Evolutionary conservation across 1,284 basidiomycete genomes (phyloP), one percentile per base, ranked within the genome.

Genomic region (Apiotrichum brassicae): DNA sequence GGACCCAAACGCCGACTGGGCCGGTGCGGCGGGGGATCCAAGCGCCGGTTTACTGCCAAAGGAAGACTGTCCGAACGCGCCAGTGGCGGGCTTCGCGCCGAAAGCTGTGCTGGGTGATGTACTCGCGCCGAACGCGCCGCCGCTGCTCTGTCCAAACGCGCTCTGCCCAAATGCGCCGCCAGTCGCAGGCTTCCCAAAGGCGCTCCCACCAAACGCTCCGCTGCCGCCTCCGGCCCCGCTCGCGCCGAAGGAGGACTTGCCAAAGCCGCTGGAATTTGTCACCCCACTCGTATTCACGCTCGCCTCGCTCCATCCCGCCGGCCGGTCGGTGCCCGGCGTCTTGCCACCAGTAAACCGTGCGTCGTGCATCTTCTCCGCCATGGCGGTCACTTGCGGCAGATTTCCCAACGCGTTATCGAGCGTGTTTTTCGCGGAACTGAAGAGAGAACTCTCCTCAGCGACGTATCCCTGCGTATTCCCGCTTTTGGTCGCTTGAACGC

Each of bases 401-500:
- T 68, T 61, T 6, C 50, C 50, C 5, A 63, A 45, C n/a, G 65
- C 65, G 42, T 56, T 53, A 16, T 54, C 51, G 45, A 65, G 62
- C 1, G 38, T 65, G 18, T 53, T 41, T 37, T 54, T 51, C 7
- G 63, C 65, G 34, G 59, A 49, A 25, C 32, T 36, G 28, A 62
- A 23, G 4, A 67, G 44, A 0, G 48, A 42, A 8, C 56, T 23
- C 46, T 73, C 70, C 48, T 71, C 67, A 23, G 56, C 49, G 3
- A 69, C 48, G 61, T 73, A 49, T 16, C 35, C 28, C 23, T 47
- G 26, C 24, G 47, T 13, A 12, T 38, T 41, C 12, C 51, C 51
- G 7, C 30, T 20, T 30, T 26, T 26, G 13, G 53, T 37, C 0
- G 87, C 85, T 13, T 76, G 70, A 6, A 79, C 76, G 11, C 85